Evolutionary conservation across 2,329 filamentous ascomycete genomes (phyloP), one percentile per base, ranked within the genome.

Genomic region (Anthostomella pinea): DNA sequence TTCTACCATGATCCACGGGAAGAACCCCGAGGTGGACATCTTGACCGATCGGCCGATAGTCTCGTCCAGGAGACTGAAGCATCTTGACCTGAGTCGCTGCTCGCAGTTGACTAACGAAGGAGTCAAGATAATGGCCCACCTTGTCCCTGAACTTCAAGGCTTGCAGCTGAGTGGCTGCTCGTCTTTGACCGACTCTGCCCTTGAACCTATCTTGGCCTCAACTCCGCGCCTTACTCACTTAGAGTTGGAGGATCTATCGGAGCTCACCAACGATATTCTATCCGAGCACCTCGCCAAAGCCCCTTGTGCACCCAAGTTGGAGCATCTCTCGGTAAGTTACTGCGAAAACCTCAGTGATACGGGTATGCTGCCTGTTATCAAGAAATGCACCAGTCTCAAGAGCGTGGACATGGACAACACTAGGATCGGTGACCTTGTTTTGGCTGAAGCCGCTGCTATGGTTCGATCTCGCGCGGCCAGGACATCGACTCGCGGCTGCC

Each of bases 351-450:
- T 98, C 2, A 82, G 88, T 16, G 93, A 97, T 57, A 67, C 72
- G 0, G 91, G 91, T 38, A 85, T 96, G 77, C 70, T 95, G 0
- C 85, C 86, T 1, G 69, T 96, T 3, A 71, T 97, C 49, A 87
- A 88, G 54, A 76, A 73, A 19, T 95, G 89, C 60, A 72, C 75
- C 0, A 73, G 67, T 10, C 72, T 97, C 10, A 71, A 72, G 30
- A 86, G 74, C 19, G 67, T 95, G 10, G 87, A 94, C 34, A 82
- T 97, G 72, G 93, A 98, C 67, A 97, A 97, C 60, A 97, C 91
- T 0, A 81, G 86, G 30, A 81, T 95, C 45, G 91, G 87, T 11
- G 88, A 97, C 54, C 75, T 95, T 2, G 82, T 87, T 4, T 78
- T 97, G 8, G 78, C 83, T 38, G 91, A 96, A 68, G 88, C 90